A percentile compares a stretch with the other conserved stretches of the same genome.
Conservation (phyloP, 768 basidiomycete genomes). For the Termitomyces sp. region DNA sequence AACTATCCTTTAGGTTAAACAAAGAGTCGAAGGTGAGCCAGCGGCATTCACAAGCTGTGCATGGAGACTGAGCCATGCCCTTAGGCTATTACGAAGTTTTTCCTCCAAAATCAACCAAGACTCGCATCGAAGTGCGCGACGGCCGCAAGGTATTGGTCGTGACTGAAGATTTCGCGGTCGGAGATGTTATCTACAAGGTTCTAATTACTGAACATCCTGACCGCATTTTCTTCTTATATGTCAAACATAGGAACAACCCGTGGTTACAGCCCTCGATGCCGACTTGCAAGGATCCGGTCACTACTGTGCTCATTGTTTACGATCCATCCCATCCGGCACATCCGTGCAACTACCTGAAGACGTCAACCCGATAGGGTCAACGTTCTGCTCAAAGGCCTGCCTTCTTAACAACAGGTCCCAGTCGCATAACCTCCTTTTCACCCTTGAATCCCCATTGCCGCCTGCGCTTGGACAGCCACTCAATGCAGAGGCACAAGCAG, state of each 20-base stretch:
- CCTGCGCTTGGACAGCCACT: constrained; percentile 26
- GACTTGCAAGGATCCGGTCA: constrained; percentile 66
- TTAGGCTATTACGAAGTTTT: constrained; percentile 75
- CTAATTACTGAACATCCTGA: constrained; percentile 7
- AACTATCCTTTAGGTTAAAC: constrained; percentile 47
- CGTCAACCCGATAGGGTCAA: constrained; percentile 48
- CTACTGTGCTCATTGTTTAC: constrained; percentile 73
- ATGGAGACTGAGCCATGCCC: constrained; percentile 7
- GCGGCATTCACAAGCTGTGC: constrained; percentile 4
- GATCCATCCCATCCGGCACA: constrained; percentile 42
- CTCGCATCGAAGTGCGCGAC: constrained; percentile 46
- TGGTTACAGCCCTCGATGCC: constrained; percentile 64
- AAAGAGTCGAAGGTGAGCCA: constrained; percentile 71
- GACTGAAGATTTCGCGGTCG: constrained; percentile 60
- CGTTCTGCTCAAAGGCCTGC: constrained; percentile 74
- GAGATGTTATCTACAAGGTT: constrained; percentile 78
- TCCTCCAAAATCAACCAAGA: constrained; percentile 69
- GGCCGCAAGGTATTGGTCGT: constrained; percentile 55
- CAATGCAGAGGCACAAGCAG: constrained; percentile 30
- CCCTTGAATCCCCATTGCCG: constrained; percentile 58
- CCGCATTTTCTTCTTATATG: constrained; percentile 1
- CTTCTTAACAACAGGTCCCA: constrained; percentile 48
- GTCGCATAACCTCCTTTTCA: constrained; percentile 69
- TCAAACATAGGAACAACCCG: constrained; percentile 60
- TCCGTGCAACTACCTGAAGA: constrained; percentile 37